Evolutionary conservation across 2,329 filamentous ascomycete species (phyloP).

Genomic region (Aureobasidium sp.): DNA sequence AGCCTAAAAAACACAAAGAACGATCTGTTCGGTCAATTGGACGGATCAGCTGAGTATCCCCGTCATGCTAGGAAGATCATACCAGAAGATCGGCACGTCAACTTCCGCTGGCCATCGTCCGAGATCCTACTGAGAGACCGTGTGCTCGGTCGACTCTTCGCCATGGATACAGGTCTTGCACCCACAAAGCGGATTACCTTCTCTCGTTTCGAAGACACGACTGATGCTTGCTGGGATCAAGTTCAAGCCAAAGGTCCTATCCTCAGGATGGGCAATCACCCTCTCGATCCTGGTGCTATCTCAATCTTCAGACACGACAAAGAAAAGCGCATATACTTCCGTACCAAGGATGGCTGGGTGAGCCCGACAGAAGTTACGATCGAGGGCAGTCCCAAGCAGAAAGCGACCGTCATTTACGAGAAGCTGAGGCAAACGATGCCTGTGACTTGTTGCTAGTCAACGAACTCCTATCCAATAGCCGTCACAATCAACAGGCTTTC

Average conservation of each 20-base stretch:
- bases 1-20: constrained; percentile 22
- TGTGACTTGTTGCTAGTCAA: neutral
- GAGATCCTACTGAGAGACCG: constrained; percentile 51
- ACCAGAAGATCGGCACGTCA: constrained; percentile 55
- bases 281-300: neutral
- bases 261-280: neutral
- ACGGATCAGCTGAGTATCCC: constrained; percentile 21
- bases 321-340: constrained; percentile 1
- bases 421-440: neutral
- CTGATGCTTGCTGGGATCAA: neutral
- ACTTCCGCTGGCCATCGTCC: constrained; percentile 53
- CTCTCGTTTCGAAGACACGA: constrained; percentile 6
- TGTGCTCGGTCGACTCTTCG: constrained; percentile 64
- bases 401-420: neutral
- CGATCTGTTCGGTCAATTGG: constrained; percentile 18
- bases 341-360: neutral
- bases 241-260: neutral
- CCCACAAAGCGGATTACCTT: constrained; percentile 5
- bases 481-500: no score
- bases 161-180: constrained; percentile 25
- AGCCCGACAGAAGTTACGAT: constrained; percentile 7
- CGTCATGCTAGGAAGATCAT: constrained; percentile 67
- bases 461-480: neutral
- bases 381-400: constrained; percentile 8
- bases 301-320: constrained; percentile 2